phyloP scores from a whole-genome alignment of 2,329 filamentous ascomycete species.

The Tothia fuscella region DNA sequence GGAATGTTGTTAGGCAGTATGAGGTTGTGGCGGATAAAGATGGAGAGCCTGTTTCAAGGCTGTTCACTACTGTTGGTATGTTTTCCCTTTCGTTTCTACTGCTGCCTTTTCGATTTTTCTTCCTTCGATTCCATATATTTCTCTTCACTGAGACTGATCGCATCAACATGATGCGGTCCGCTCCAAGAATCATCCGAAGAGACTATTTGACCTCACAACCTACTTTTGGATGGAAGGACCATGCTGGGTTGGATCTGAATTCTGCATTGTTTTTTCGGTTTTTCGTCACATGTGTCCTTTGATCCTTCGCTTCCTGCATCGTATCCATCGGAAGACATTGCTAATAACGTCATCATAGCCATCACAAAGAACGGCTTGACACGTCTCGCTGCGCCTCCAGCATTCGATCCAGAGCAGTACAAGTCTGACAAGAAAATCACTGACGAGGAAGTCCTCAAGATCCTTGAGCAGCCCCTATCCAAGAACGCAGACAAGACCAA shows the following conservation, averaged over 20 bases:
- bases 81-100: slow-evolving; percentile 18
- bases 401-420: slow-evolving; percentile 67
- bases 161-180: too few relatives aligned
- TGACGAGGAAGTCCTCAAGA: slow-evolving; percentile 89
- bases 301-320: slow-evolving; percentile 1
- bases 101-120: not conserved
- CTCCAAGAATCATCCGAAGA: too few relatives aligned
- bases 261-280: too few relatives aligned
- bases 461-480: slow-evolving; percentile 73
- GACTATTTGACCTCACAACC: too few relatives aligned
- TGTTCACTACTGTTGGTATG: slow-evolving; percentile 89
- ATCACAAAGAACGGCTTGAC: slow-evolving; percentile 97
- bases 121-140: not conserved
- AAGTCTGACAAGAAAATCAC: slow-evolving; percentile 97
- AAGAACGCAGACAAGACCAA: slow-evolving; percentile 81
- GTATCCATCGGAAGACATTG: not conserved
- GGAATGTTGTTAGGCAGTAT: slow-evolving; percentile 87
- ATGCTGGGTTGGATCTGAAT: too few relatives aligned
- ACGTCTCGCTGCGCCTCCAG: slow-evolving; percentile 65
- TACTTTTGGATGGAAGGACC: too few relatives aligned
- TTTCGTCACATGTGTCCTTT: not conserved
- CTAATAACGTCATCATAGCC: slow-evolving; percentile 41
- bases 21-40: slow-evolving; percentile 95
- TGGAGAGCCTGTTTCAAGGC: slow-evolving; percentile 66
- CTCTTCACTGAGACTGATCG: not conserved